A percentile compares a stretch with the other conserved stretches of the same genome.
Evolutionary conservation across 768 basidiomycete genomes (phyloP).

Genomic region (Boletus sp.): DNA sequence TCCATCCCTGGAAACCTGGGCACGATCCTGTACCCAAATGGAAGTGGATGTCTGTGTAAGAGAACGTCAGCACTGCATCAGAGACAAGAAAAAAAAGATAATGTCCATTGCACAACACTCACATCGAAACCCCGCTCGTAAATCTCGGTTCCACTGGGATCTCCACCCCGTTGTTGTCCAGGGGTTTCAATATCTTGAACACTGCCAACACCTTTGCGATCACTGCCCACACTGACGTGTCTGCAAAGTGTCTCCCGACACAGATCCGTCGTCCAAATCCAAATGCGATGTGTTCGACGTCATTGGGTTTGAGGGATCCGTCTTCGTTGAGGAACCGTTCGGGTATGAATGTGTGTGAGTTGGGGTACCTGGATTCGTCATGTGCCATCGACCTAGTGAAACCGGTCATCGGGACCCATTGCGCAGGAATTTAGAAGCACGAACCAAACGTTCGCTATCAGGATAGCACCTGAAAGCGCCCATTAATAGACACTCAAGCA

Average conservation of each 20-base stretch:
- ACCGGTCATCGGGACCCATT: too few species aligned
- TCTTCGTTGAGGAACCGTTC: conserved; percentile 37
- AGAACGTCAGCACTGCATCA: background rate
- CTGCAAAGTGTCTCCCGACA: conserved; percentile 21
- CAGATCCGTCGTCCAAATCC: conserved; percentile 29
- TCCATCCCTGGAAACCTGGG: conserved; percentile 4
- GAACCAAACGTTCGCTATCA: conserved; percentile 10
- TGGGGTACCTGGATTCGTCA: conserved; percentile 30
- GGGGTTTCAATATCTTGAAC: background rate
- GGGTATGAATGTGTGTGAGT: conserved; percentile 35
- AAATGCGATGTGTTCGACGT: conserved; percentile 7
- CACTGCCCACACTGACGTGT: conserved; percentile 14
- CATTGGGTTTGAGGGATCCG: conserved; percentile 16
- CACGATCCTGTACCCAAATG: conserved; percentile 5
- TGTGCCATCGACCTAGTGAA: conserved; percentile 13
- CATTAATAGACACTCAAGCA: background rate
- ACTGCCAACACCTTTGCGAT: conserved; percentile 13
- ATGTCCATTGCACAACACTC: background rate
- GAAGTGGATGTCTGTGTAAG: conserved; percentile 1
- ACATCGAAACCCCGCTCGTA: conserved; percentile 10
- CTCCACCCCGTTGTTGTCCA: conserved; percentile 5
- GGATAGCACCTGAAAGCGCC: background rate
- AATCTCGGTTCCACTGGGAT: conserved; percentile 13
- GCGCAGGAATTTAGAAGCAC: background rate
- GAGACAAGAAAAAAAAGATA: background rate